Evolutionary conservation across 2,329 filamentous ascomycete genomes (phyloP).

Genomic region (Pseudogymnoascus sp.): DNA sequence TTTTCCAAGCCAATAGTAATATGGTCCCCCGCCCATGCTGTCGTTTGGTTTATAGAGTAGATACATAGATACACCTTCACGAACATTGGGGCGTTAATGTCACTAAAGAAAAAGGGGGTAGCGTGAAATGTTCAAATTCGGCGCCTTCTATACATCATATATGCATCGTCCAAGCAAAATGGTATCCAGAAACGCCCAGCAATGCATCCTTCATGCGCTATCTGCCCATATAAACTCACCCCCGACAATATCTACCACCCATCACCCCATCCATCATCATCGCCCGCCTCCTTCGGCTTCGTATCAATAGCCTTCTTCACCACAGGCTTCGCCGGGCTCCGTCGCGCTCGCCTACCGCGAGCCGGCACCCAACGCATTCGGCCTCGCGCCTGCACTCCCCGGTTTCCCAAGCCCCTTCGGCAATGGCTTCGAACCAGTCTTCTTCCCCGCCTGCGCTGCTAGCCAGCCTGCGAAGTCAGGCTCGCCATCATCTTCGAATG

Average conservation of each 20-base stretch:
- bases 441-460: constrained; percentile 71
- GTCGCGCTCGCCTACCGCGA: constrained; percentile 25
- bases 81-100: neutral
- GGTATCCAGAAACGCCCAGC: constrained; percentile 6
- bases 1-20: neutral
- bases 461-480: constrained; percentile 96
- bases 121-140: neutral
- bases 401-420: constrained; percentile 78
- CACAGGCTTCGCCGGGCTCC: constrained; percentile 31
- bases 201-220: neutral
- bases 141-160: constrained; percentile 2
- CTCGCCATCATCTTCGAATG: constrained; percentile 78
- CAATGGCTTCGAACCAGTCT: constrained; percentile 52
- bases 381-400: constrained; percentile 30
- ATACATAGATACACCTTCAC: neutral
- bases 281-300: constrained; percentile 54
- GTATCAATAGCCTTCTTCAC: constrained; percentile 62
- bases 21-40: neutral
- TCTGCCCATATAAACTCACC: neutral
- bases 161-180: neutral
- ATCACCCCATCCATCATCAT: constrained; percentile 59
- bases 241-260: constrained; percentile 44
- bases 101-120: neutral
- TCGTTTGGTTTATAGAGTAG: neutral
- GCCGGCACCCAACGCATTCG: constrained; percentile 25